Base-by-base conservation (phyloP, 73 alveolate genomes). In the Effrenium voratum region DNA sequence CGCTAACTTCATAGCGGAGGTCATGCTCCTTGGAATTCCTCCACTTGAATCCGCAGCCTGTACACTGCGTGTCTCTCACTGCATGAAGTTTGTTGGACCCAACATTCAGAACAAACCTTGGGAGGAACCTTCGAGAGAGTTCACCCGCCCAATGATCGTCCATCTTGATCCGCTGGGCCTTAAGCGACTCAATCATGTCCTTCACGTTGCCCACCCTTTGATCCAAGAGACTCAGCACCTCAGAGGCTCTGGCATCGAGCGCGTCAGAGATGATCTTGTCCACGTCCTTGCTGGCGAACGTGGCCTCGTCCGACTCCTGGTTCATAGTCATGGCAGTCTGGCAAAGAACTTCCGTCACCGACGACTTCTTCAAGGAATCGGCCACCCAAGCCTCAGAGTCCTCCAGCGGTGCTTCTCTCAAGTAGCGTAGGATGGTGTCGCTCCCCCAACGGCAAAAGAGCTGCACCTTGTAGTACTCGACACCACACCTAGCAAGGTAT, bases 381-480 rank as follows among this genome's bases (percentile, higher is more conserved):
- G 55, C 57, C 15, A 40, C 66, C 60, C 86, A 38, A 13, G 32
- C 32, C 34, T 38, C 86, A 19, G 86, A 80, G 70, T 47, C 44
- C 72, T 80, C 44, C 41, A 84, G 46, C 26, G 93, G 93, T 15
- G 80, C 77, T 24, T 84, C 82, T 28, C 93, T 43, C 5, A 86
- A 36, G 49, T 59, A 60, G 10, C 82, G 12, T 46, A 86, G 46
- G 40, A 86, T 44, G 34, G 94, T 60, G 47, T 86, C 94, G 44
- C 73, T 30, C 0, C 83, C 94, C 94, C 94, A 86, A 6, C 94
- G 24, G 47, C 83, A 57, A 6, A 59, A 63, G 38, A 40, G 66
- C 83, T 86, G 94, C 46, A 86, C 59, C 68, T 43, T 57, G 82
- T 86, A 63, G 68, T 26, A 86, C 40, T 57, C 83, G 24, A 86